Conservation (phyloP, 2,329 filamentous ascomycete species). For the Pseudopyrenochaeta lycopersici region DNA sequence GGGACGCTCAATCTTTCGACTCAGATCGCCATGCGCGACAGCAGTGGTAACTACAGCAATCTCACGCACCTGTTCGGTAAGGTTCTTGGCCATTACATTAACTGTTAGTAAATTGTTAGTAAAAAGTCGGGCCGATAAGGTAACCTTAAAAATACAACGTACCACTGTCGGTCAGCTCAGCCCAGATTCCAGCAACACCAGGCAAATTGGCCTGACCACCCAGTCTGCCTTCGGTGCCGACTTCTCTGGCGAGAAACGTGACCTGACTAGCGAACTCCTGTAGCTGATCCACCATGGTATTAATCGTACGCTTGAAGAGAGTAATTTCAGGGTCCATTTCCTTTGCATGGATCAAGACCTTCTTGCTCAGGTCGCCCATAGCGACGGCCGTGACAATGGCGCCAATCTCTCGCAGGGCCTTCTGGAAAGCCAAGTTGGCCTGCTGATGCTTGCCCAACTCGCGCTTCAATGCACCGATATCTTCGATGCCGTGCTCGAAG, state of each 20-base stretch:
- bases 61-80: slow-evolving; percentile 96
- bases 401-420: slow-evolving; percentile 93
- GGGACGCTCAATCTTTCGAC: slow-evolving; percentile 94
- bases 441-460: slow-evolving; percentile 97
- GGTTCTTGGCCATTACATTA: slow-evolving; percentile 98
- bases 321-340: slow-evolving; percentile 99
- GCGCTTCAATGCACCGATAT: slow-evolving; percentile 87
- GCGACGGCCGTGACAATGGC: slow-evolving; percentile 97
- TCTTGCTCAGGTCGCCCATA: slow-evolving; percentile 93
- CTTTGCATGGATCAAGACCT: slow-evolving; percentile 92
- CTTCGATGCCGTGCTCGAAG: slow-evolving; percentile 80
- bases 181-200: slow-evolving; percentile 96
- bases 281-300: slow-evolving; percentile 98
- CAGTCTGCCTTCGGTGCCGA: slow-evolving; percentile 93
- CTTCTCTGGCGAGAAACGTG: slow-evolving; percentile 90
- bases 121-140: slow-evolving; percentile 24
- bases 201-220: slow-evolving; percentile 94
- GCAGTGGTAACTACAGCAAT: slow-evolving; percentile 97
- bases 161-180: slow-evolving; percentile 79
- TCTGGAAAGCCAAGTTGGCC: slow-evolving; percentile 98
- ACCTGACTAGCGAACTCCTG: slow-evolving; percentile 97
- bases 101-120: slow-evolving; percentile 61
- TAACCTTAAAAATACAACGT: slow-evolving; percentile 33
- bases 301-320: slow-evolving; percentile 97
- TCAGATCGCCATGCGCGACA: slow-evolving; percentile 91